Base-by-base conservation (phyloP, 768 basidiomycete genomes). In the Tephrocybe sp. region DNA sequence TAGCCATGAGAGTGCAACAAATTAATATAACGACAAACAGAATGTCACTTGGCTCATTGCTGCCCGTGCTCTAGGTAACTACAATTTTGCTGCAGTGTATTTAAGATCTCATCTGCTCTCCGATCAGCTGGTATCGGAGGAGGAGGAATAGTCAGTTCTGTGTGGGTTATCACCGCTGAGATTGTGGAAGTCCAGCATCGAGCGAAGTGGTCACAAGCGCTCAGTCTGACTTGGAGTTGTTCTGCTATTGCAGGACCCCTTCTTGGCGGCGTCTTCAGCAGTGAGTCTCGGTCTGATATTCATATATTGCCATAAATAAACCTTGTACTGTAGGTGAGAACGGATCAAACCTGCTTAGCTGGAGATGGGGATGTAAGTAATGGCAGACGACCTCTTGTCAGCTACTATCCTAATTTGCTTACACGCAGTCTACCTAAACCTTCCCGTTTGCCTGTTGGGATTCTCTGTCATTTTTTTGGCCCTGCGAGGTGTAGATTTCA, bases 101-200 rank as follows among this genome's bases (percentile, higher is more conserved):
- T 13, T n/a, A 12, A 19, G 37, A 37, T 15, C 22, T 44, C n/a
- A 30, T 21, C 24, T 44, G 39, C 22, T 54, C 11, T 41, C 25
- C 32, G 16, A 28, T 32, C 45, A 76, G 86, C 89, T 52, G 91
- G 91, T 35, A 73, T 89, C 51, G 91, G 91, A n/a, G 91, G 86
- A 13, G 91, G 91, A 28, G 91, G 91, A 8, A 91, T 93, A 55
- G 90, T 92, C 50, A 82, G 82, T 62, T 78, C 86, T 35, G 89
- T 92, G 28, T 92, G 91, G 91, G 82, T 89, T 19, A 85, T 93
- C 51, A 91, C 88, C 37, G 80, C 89, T 55, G 90, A 93, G 64
- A 83, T 93, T 51, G 90, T 92, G 34, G 82, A 85, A 64, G 76
- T 82, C 24, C 74, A 71, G 52, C 71, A 77, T 51, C 81, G 88